phyloP scores from a whole-genome alignment of 139 green algal species.

The Chlorella sp. region DNA sequence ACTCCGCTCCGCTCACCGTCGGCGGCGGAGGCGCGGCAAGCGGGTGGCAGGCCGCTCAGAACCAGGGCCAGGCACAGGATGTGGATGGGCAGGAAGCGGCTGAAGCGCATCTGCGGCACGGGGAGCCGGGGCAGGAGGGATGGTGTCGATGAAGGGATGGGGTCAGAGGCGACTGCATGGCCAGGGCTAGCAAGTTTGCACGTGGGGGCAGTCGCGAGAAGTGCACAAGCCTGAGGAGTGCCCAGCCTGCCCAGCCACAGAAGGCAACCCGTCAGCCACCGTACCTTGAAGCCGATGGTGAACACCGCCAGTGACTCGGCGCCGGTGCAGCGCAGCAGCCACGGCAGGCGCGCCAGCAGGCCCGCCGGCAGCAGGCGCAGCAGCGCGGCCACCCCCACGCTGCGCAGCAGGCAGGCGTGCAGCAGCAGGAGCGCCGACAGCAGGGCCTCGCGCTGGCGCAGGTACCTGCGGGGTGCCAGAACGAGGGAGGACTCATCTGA shows the following conservation, averaged over 20 bases:
- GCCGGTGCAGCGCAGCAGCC: not conserved
- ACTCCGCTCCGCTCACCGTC: not conserved
- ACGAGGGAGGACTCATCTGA: not conserved
- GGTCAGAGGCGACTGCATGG: not conserved
- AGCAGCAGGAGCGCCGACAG: not conserved
- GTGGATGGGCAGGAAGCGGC: conserved; percentile 13
- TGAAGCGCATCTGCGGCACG: conserved; percentile 18
- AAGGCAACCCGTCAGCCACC: no score
- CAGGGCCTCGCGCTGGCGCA: conserved; percentile 2
- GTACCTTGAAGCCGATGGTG: conserved; percentile 12
- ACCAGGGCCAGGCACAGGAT: not conserved
- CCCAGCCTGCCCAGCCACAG: no score
- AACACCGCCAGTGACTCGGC: conserved; percentile 7
- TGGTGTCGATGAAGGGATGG: not conserved
- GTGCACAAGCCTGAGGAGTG: no score
- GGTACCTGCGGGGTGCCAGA: not conserved
- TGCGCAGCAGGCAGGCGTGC: conserved; percentile 5
- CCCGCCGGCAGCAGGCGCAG: not conserved
- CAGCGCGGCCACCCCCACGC: not conserved
- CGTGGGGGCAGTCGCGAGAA: not conserved
- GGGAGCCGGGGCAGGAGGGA: not conserved
- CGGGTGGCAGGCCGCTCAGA: not conserved
- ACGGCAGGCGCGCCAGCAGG: not conserved
- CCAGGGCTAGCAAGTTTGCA: not conserved
- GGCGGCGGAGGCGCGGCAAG: not conserved